Base-by-base conservation (phyloP, 225 moss, liverwort and hornwort genomes). In the Rhytidiadelphus loreus region DNA sequence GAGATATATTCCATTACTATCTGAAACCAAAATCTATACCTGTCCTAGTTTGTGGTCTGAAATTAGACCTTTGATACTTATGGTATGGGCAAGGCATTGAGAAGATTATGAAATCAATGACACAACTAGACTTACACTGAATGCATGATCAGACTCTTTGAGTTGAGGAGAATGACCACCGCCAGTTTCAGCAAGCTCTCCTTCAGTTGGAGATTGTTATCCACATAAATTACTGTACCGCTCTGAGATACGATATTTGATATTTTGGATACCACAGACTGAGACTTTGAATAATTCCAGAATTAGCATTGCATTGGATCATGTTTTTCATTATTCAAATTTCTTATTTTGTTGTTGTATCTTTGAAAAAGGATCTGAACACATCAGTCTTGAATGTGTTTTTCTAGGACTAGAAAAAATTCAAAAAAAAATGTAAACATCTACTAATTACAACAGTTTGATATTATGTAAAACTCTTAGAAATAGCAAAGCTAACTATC, bases 311-410 rank as follows among this genome's bases (percentile, higher is more conserved):
- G 76, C 35, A 76, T 33, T 33, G 33, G 13, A 76, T 50, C 35
- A 48, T 19, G 30, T 7, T 74, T 32, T 48, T 12, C 20, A 50
- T 32, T 74, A 48, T 48, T 74, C 20, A 48, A 30, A 74, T 30
- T 10, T 73, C 6, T 50, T 74, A 0, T 12, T 44, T 0, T 9
- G 11, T 73, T 12, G 1, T 4, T 20, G 12, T 50, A 12, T 52
- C 11, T 52, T 77, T 77, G 53, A 77, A 55, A 25, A 55, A 55
- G 10, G n/a, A n/a, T 77, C 56, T 37, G 4, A 25, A 16, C 6
- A 16, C 56, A 78, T 78, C 26, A n/a, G 4, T 55, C 25, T 77
- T 56, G 9, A n/a, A 26, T 78, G 25, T n/a, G 7, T 26, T n/a
- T n/a, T n/a, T 17, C 0, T n/a, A 10, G 10, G 2, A 14, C 8